These are phyloP conservation scores for Amyloporia xantha DNA, from an alignment of 768 basidiomycete genomes.

Conservation along the genomic window DNA sequence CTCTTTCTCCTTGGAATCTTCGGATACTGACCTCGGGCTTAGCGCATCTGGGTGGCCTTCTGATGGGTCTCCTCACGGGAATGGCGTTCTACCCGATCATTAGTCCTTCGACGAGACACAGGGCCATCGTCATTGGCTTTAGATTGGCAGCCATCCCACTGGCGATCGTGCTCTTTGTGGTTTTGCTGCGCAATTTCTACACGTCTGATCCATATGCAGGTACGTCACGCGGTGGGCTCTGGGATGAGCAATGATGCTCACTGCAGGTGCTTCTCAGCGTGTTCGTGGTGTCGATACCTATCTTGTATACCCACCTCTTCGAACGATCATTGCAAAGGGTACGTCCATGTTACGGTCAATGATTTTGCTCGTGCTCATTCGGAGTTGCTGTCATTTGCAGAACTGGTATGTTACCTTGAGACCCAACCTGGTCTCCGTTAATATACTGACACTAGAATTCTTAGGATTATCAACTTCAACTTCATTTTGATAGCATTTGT, in stretches of 20 bases:
- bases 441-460: too few relatives aligned
- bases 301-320: conserved; percentile 79
- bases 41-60: conserved; percentile 86
- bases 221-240: conserved; percentile 31
- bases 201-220: conserved; percentile 81
- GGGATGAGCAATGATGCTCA: not conserved
- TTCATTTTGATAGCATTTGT: not conserved
- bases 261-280: conserved; percentile 44
- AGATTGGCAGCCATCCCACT: conserved; percentile 71
- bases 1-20: not conserved
- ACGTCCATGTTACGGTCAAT: conserved; percentile 32
- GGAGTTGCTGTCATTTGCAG: conserved; percentile 1
- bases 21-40: conserved; percentile 5
- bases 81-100: conserved; percentile 88
- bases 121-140: conserved; percentile 62
- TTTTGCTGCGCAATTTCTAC: conserved; percentile 86
- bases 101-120: conserved; percentile 69
- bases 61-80: conserved; percentile 78
- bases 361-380: not conserved
- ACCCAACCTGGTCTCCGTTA: too few relatives aligned
- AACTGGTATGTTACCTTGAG: conserved; percentile 9
- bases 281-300: conserved; percentile 82
- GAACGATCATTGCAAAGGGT: conserved; percentile 62
- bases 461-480: conserved; percentile 8
- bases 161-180: conserved; percentile 72